Evolutionary conservation across 2,329 filamentous ascomycete genomes (phyloP).

Genomic region (Diaporthe capsici): DNA sequence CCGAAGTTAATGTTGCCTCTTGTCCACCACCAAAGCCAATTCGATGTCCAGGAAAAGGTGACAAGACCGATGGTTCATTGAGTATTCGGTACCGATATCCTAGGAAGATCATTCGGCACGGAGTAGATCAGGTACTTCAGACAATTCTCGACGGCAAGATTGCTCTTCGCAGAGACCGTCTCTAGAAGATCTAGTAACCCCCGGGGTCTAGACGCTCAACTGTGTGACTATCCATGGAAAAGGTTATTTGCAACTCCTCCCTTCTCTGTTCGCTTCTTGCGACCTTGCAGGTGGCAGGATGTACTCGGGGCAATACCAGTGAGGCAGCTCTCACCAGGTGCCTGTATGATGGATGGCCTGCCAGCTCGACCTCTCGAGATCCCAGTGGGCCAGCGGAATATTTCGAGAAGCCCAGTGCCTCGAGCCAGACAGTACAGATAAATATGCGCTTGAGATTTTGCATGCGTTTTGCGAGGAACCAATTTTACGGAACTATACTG

Average conservation of each 20-base stretch:
- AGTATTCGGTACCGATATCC: not conserved
- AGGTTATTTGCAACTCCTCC: not conserved
- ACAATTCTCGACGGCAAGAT: not conserved
- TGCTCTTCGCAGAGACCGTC: not conserved
- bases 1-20: not conserved
- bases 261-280: not conserved
- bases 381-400: not conserved
- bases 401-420: too few species aligned
- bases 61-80: not conserved
- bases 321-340: not conserved
- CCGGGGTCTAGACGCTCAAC: not conserved
- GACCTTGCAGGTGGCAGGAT: slow-evolving; percentile 3
- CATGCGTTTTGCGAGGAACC: too few species aligned
- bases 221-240: not conserved
- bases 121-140: not conserved
- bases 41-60: not conserved
- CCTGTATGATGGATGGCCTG: not conserved
- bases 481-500: not conserved
- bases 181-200: not conserved
- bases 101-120: not conserved
- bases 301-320: not conserved
- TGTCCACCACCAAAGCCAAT: slow-evolving; percentile 8
- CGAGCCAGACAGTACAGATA: not conserved
- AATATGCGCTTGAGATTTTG: not conserved
- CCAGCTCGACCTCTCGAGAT: not conserved